Evolutionary conservation across 1,284 basidiomycete genomes (phyloP), one percentile per base, ranked within the genome.

Genomic region (Sporisorium exsertum): DNA sequence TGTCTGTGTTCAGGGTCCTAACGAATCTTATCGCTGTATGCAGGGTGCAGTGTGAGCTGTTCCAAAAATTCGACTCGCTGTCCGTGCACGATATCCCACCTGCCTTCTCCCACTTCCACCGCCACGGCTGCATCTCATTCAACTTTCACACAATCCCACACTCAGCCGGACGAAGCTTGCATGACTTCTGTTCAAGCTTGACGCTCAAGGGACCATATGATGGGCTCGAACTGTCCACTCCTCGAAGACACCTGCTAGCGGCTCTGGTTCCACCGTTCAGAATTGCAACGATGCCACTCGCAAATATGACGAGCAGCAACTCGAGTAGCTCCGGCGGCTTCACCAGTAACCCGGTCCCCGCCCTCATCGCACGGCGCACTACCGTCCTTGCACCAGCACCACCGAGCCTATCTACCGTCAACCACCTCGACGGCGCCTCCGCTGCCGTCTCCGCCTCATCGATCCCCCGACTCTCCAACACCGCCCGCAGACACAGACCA

Each of bases 341-440:
- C 26, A 37, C 29, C 33, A 56, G 15, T 42, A 71, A 50, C 20
- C 58, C 68, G 2, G 68, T 65, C 1, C 60, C 64, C 5, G 70
- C 70, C 1, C 57, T 72, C 9, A 62, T 72, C 20, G 58, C 70
- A 9, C 55, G 70, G 2, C 57, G 70, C 15, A 43, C 60, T 32
- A 72, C 64, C n/a, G 56, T 67, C 1, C 52, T 67, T 2, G 70
- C 64, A 1, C 64, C 70, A 13, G 70, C 64, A 1, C 64, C 70
- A 13, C 64, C 70, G 1, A 64, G 60, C 22, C 53, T 67, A 1
- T 72, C 70, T 1, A 64, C 70, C 0, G 57, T 72, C 20, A 72
- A 58, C 22, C 70, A 72, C 27, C 53, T 66, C n/a, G 58, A 64
- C 47, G 53, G 57, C 45, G 49, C 9, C 50, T 40, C 16, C 24